phyloP scores from a whole-genome alignment of 2,329 filamentous ascomycete species.

The Claviceps sp. region DNA sequence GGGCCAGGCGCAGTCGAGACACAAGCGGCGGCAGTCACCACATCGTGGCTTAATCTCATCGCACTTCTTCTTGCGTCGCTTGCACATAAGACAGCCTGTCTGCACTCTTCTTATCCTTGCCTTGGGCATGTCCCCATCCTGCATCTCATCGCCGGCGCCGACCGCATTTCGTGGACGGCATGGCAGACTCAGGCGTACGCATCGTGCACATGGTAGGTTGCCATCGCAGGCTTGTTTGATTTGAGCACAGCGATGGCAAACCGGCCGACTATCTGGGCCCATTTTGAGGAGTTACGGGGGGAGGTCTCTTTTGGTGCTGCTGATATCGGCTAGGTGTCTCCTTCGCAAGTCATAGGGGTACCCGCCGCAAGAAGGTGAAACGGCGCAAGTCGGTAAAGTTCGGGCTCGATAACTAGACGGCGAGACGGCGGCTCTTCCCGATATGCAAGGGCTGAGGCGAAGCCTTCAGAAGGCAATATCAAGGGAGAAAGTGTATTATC shows the following conservation, averaged over 20 bases:
- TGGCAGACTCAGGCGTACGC: conserved; percentile 19
- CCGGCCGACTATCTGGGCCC: conserved; percentile 17
- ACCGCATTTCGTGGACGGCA: conserved; percentile 16
- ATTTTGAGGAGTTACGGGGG: conserved; percentile 6
- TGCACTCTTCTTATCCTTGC: conserved; percentile 21
- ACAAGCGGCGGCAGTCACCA: conserved; percentile 22
- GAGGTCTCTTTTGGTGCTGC: not conserved
- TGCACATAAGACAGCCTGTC: conserved; percentile 31
- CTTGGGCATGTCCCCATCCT: conserved; percentile 15
- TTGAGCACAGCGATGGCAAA: conserved; percentile 22
- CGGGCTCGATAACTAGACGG: not conserved
- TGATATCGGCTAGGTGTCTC: not conserved
- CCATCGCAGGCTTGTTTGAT: conserved; percentile 24
- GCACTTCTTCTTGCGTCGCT: conserved; percentile 34
- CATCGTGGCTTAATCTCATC: conserved; percentile 31
- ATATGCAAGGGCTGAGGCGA: not conserved
- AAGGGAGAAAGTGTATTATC: not conserved
- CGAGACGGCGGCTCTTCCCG: not conserved
- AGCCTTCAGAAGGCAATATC: not conserved
- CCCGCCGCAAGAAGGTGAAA: not conserved
- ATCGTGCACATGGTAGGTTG: conserved; percentile 19
- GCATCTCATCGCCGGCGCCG: conserved; percentile 4
- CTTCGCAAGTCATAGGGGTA: not conserved
- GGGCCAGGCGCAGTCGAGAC: conserved; percentile 21
- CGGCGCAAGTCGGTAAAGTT: not conserved